These are phyloP conservation scores for Collybia nuda DNA, from an alignment of 768 basidiomycete genomes.

Conservation along the genomic window DNA sequence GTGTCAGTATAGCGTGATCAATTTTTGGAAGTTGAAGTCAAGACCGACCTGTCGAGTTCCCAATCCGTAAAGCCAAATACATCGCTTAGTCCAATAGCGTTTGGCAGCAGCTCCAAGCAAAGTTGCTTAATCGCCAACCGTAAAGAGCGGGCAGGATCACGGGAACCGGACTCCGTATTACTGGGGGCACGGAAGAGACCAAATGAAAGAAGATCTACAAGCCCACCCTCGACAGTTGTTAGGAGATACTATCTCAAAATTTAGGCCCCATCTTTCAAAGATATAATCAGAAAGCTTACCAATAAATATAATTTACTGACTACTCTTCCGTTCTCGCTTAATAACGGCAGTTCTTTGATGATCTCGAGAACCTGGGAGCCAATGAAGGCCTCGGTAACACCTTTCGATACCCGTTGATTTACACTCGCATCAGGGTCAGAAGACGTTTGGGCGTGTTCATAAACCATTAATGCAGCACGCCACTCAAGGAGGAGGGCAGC, in stretches of 20 bases:
- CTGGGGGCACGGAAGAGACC: slow-evolving; percentile 33
- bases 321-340: slow-evolving; percentile 22
- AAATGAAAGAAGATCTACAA: slow-evolving; percentile 62
- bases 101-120: slow-evolving; percentile 55
- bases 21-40: neutral
- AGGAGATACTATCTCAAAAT: slow-evolving; percentile 53
- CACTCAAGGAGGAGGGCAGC: slow-evolving; percentile 56
- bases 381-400: slow-evolving; percentile 69
- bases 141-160: slow-evolving; percentile 46
- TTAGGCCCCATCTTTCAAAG: neutral
- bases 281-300: slow-evolving; percentile 27
- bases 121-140: slow-evolving; percentile 48
- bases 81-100: slow-evolving; percentile 69
- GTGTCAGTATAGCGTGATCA: neutral
- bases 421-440: slow-evolving; percentile 51
- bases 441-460: slow-evolving; percentile 36
- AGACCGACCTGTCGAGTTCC: slow-evolving; percentile 62
- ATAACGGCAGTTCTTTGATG: slow-evolving; percentile 29
- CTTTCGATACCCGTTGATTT: slow-evolving; percentile 58
- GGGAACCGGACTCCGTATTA: slow-evolving; percentile 12
- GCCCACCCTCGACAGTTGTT: slow-evolving; percentile 50
- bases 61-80: slow-evolving; percentile 77
- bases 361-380: slow-evolving; percentile 53
- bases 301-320: slow-evolving; percentile 40
- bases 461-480: slow-evolving; percentile 63